Conservation (phyloP, 768 basidiomycete genomes). For the Lentinula lateritia region DNA sequence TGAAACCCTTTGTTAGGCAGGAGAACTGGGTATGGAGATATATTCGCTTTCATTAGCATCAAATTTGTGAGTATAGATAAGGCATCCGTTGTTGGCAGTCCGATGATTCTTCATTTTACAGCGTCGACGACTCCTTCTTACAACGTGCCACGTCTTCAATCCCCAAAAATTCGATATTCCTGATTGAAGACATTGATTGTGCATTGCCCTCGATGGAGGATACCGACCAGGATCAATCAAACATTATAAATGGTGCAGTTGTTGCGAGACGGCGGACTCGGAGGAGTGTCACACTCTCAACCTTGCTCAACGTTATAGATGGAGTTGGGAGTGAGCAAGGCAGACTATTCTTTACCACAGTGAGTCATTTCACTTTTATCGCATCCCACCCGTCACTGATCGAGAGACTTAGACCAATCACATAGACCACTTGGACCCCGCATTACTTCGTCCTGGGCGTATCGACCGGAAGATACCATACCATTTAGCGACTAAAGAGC, state of each 20-base stretch:
- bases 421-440: conserved; percentile 49
- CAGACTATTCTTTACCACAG: conserved; percentile 56
- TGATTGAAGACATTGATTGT: conserved; percentile 60
- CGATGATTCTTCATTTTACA: conserved; percentile 10
- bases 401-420: conserved; percentile 39
- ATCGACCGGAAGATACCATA: conserved; percentile 53
- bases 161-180: conserved; percentile 47
- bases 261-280: conserved; percentile 12
- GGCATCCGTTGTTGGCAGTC: not conserved
- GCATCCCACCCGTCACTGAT: not conserved
- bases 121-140: conserved; percentile 46
- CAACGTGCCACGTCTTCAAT: conserved; percentile 39
- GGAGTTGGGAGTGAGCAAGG: conserved; percentile 60
- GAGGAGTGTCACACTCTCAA: conserved; percentile 42
- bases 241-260: not conserved
- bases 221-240: conserved; percentile 4
- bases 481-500: conserved; percentile 38
- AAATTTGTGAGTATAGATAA: not conserved
- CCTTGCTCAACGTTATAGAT: conserved; percentile 54
- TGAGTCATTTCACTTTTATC: conserved; percentile 15
- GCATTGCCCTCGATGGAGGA: conserved; percentile 45
- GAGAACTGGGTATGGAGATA: conserved; percentile 80
- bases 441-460: conserved; percentile 50
- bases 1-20: conserved; percentile 24
- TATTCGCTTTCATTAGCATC: conserved; percentile 50